A percentile compares a stretch with the other conserved stretches of the same genome.
phyloP scores from a whole-genome alignment of 768 basidiomycete genomes.

The Chalciporus piperatus region DNA sequence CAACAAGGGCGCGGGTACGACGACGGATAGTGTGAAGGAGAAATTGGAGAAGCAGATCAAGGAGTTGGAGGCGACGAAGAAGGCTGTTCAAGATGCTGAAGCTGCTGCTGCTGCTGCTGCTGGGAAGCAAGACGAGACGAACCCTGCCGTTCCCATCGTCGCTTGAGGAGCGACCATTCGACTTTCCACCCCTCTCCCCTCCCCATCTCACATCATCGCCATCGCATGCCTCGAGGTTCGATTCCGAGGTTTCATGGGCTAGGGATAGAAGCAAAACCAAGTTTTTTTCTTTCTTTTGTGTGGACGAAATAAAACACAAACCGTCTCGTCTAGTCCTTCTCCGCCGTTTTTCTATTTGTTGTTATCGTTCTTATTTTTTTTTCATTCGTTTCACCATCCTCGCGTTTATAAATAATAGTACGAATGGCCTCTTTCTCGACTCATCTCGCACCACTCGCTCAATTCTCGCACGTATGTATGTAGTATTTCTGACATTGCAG shows the following conservation, averaged over 20 bases:
- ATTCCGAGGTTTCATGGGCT: neutral
- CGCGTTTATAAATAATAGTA: neutral
- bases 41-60: conserved; percentile 52
- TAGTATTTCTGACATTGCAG: conserved; percentile 13
- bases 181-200: neutral
- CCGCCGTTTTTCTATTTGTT: conserved; percentile 12
- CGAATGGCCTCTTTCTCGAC: conserved; percentile 6
- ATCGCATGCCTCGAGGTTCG: neutral
- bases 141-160: conserved; percentile 42
- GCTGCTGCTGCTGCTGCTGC: conserved; percentile 52
- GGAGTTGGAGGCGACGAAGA: conserved; percentile 68
- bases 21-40: conserved; percentile 41
- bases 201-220: neutral
- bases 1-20: conserved; percentile 22
- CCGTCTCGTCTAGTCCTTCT: conserved; percentile 9
- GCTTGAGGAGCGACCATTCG: conserved; percentile 20
- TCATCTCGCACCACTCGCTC: conserved; percentile 3
- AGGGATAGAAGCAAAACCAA: conserved; percentile 12
- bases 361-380: conserved; percentile 16
- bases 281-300: neutral
- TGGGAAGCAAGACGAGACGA: conserved; percentile 56
- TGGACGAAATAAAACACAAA: conserved; percentile 19
- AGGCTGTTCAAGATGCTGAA: conserved; percentile 65
- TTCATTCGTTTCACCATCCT: neutral
- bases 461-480: conserved; percentile 18